Conservation (phyloP, 2,329 filamentous ascomycete species). For the Alternaria dauci region DNA sequence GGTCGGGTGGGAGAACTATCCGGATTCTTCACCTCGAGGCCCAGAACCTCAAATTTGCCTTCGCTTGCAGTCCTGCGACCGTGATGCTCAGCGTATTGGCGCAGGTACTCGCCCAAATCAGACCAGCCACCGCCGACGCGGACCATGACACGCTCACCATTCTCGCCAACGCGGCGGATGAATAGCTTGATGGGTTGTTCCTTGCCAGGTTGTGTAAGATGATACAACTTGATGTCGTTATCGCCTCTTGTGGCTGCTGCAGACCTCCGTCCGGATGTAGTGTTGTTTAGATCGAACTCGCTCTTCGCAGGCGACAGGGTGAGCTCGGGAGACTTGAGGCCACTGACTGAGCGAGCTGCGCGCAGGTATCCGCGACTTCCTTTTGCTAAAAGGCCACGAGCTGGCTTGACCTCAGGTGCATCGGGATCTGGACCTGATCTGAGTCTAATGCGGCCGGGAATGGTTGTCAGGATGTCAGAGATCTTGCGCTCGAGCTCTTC, state of each 20-base stretch:
- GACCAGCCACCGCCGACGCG: conserved; percentile 98
- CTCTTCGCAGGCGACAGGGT: conserved; percentile 49
- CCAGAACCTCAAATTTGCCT: conserved; percentile 64
- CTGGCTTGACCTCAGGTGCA: conserved; percentile 40
- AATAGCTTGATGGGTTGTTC: conserved; percentile 93
- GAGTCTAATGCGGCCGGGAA: conserved; percentile 81
- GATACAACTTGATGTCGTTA: conserved; percentile 86
- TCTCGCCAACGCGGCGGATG: conserved; percentile 89
- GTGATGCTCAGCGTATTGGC: conserved; percentile 92
- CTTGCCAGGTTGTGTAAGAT: conserved; percentile 83
- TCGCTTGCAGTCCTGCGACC: conserved; percentile 72
- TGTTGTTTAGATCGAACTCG: conserved; percentile 40
- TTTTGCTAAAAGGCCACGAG: conserved; percentile 38
- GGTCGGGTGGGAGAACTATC: conserved; percentile 38
- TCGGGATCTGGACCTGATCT: conserved; percentile 53
- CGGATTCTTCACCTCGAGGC: conserved; percentile 48
- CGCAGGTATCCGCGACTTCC: conserved; percentile 44
- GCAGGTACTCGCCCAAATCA: conserved; percentile 91
- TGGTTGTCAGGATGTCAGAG: conserved; percentile 76
- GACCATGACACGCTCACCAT: conserved; percentile 94
- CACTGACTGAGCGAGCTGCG: conserved; percentile 42
- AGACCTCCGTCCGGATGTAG: conserved; percentile 40
- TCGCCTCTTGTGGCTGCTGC: conserved; percentile 42
- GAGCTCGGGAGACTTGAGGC: conserved; percentile 47
- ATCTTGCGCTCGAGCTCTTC: conserved; percentile 83